phyloP scores from a whole-genome alignment of 2,329 filamentous ascomycete species.

The Trichoderma sp. region DNA sequence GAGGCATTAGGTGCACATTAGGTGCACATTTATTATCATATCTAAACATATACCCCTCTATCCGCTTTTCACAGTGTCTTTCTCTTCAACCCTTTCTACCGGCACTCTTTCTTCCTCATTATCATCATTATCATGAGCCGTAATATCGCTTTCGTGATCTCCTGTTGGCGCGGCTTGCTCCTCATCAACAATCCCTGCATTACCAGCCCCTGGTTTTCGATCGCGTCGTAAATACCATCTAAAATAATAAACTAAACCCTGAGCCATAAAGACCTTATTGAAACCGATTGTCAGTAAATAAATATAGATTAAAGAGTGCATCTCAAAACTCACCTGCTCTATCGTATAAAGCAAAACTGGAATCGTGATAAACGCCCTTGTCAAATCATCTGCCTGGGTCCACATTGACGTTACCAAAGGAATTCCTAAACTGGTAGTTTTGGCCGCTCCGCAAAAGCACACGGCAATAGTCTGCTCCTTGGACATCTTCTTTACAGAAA shows the following conservation, averaged over 20 bases:
- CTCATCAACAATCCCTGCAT: background rate
- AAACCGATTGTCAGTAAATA: background rate
- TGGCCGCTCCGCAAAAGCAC: constrained; percentile 73
- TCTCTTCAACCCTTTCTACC: background rate
- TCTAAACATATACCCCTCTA: background rate
- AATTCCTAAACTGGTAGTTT: constrained; percentile 70
- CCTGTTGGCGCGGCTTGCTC: background rate
- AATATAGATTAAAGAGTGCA: background rate
- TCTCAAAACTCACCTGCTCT: constrained; percentile 47
- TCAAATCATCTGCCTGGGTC: constrained; percentile 53
- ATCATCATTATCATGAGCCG: background rate
- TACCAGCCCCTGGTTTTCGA: constrained; percentile 29
- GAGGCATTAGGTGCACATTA: background rate
- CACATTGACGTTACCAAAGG: constrained; percentile 71
- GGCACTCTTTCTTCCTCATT: background rate
- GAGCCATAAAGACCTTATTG: constrained; percentile 44
- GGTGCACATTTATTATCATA: background rate
- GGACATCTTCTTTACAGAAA: constrained; percentile 55
- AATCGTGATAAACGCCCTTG: constrained; percentile 61
- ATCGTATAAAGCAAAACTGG: constrained; percentile 64
- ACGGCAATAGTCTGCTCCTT: constrained; percentile 67
- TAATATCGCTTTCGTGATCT: background rate
- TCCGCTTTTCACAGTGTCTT: background rate
- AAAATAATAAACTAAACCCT: constrained; percentile 49
- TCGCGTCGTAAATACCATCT: constrained; percentile 43